Conservation (phyloP, 495 filamentous ascomycete genomes). For the Penicillium bovifimosum region DNA sequence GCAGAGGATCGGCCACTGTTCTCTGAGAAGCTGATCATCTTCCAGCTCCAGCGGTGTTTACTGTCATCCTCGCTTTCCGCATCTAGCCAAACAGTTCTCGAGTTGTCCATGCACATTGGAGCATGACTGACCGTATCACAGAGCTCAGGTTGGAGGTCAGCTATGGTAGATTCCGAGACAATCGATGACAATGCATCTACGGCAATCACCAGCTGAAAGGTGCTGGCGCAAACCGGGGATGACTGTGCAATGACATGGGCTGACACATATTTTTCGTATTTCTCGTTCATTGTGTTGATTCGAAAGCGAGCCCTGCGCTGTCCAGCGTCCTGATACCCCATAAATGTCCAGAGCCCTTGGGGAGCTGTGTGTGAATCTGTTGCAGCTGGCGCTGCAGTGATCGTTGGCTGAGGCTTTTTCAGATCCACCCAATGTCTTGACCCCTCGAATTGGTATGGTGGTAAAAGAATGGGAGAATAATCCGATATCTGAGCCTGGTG, state of each 20-base stretch:
- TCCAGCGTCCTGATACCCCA: background rate
- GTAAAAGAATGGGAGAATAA: background rate
- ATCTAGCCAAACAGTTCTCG: background rate
- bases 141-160: background rate
- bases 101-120: background rate
- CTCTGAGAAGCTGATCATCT: background rate
- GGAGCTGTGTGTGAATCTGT: background rate
- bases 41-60: background rate
- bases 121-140: background rate
- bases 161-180: no score
- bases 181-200: conserved; percentile 47
- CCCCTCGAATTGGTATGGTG: background rate
- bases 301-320: background rate
- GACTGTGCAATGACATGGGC: conserved; percentile 41
- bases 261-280: background rate
- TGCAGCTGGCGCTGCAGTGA: no score
- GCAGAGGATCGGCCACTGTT: no score
- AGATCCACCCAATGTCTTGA: background rate
- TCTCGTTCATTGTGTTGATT: background rate
- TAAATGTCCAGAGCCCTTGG: background rate
- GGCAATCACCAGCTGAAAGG: conserved; percentile 38
- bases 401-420: no score
- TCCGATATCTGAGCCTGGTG: background rate
- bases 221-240: conserved; percentile 44
- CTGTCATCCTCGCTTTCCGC: no score